Percentiles rank a stretch among this genome's conserved stretches.
Evolutionary conservation across 1,139 yeast species (phyloP).

Genomic region (Pichia sp.): DNA sequence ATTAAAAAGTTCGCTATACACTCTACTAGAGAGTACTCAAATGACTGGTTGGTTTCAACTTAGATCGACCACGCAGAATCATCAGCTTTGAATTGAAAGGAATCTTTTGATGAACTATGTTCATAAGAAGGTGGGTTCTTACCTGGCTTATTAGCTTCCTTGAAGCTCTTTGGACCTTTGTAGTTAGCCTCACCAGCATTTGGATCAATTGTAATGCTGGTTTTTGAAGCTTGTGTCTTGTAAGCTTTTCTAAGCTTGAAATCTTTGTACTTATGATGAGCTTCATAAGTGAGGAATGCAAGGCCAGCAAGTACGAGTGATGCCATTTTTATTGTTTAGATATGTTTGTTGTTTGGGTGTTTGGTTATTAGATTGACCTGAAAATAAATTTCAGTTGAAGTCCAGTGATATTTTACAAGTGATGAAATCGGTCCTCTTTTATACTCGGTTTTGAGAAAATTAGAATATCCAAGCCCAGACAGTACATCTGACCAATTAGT

Average conservation of each 20-base stretch:
- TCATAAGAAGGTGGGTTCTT: not conserved
- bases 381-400: too few relatives aligned
- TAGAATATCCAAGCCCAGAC: too few relatives aligned
- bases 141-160: not conserved
- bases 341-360: not conserved
- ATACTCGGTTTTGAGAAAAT: too few relatives aligned
- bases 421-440: too few relatives aligned
- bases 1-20: too few relatives aligned
- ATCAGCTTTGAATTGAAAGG: not conserved
- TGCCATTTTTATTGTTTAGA: not conserved
- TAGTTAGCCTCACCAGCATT: not conserved
- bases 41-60: too few relatives aligned
- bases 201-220: too few relatives aligned
- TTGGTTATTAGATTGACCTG: not conserved
- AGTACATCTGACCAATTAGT: too few relatives aligned
- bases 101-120: not conserved
- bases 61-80: not conserved
- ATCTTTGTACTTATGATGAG: not conserved
- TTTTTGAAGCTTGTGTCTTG: not conserved
- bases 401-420: too few relatives aligned
- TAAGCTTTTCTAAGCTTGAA: not conserved
- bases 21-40: too few relatives aligned
- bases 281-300: not conserved
- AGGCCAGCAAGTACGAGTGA: not conserved
- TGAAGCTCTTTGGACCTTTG: not conserved